Percentiles rank a stretch among this genome's conserved stretches.
Evolutionary conservation across 2,329 filamentous ascomycete species (phyloP).

Genomic region (Bimuria novae-zelandiae): DNA sequence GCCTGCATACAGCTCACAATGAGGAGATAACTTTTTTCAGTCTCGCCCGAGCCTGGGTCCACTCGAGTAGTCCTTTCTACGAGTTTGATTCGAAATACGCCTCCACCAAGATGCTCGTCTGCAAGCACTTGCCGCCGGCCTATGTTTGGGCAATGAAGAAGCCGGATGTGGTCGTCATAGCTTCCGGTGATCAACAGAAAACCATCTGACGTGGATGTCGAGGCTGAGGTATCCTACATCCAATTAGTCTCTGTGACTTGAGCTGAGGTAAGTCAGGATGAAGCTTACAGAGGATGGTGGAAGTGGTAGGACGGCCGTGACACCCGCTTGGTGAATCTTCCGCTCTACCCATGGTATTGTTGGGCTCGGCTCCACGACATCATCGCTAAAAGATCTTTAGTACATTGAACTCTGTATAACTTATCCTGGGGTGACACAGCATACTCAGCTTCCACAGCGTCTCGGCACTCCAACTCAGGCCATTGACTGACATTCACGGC

Average conservation of each 20-base stretch:
- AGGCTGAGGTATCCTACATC: not conserved
- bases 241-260: not conserved
- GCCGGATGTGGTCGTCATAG: conserved; percentile 83
- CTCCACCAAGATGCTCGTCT: conserved; percentile 71
- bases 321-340: conserved; percentile 75
- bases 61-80: conserved; percentile 40
- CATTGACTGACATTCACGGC: conserved; percentile 18
- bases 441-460: no score
- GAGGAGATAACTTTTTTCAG: conserved; percentile 11
- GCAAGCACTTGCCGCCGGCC: conserved; percentile 60
- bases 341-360: conserved; percentile 52
- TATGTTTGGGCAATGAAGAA: conserved; percentile 56
- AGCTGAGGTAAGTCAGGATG: not conserved
- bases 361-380: conserved; percentile 5
- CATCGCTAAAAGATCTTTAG: not conserved
- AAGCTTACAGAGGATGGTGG: conserved; percentile 37
- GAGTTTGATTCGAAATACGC: conserved; percentile 84
- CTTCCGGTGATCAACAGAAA: conserved; percentile 79
- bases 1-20: conserved; percentile 94
- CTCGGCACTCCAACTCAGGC: no score
- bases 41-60: conserved; percentile 13
- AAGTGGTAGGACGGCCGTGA: conserved; percentile 83
- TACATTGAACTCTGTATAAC: not conserved
- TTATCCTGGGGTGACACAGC: not conserved
- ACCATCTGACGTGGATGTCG: conserved; percentile 31